These are phyloP conservation scores for Fusarium sp. DNA, from an alignment of 2,329 filamentous ascomycete genomes.

Conservation along the genomic window DNA sequence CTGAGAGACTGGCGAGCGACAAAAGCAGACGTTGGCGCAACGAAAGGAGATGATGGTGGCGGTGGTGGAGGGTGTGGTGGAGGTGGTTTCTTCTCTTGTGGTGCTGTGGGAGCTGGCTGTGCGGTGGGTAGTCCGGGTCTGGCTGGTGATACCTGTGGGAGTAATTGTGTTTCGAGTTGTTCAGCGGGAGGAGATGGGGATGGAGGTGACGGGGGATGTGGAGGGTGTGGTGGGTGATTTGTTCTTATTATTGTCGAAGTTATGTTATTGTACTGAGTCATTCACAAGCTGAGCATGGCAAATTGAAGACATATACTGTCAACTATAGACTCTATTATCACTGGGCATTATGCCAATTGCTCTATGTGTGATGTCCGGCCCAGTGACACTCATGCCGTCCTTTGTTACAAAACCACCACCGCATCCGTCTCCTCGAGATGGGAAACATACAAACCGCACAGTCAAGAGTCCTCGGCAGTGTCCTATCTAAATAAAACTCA, in stretches of 20 bases:
- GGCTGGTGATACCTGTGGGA: constrained; percentile 42
- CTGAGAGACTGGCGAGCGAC: constrained; percentile 44
- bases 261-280: too few species aligned
- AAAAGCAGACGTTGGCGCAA: constrained; percentile 28
- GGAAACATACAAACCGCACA: constrained; percentile 15
- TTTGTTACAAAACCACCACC: constrained; percentile 29
- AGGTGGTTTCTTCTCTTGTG: constrained; percentile 31
- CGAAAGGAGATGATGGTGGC: background rate
- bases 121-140: constrained; percentile 21
- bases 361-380: constrained; percentile 18
- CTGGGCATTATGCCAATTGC: too few species aligned
- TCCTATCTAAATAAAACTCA: constrained; percentile 4
- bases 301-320: too few species aligned
- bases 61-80: constrained; percentile 32
- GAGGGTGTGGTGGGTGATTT: constrained; percentile 32
- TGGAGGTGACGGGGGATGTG: constrained; percentile 31
- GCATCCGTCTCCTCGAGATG: background rate
- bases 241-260: background rate
- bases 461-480: constrained; percentile 5
- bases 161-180: constrained; percentile 38
- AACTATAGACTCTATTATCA: too few species aligned
- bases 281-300: too few species aligned
- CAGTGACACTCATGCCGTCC: constrained; percentile 32
- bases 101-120: constrained; percentile 33
- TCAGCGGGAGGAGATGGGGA: constrained; percentile 8